Conservation (phyloP, 2,329 filamentous ascomycete genomes). For the Acephala macrosclerotiorum region DNA sequence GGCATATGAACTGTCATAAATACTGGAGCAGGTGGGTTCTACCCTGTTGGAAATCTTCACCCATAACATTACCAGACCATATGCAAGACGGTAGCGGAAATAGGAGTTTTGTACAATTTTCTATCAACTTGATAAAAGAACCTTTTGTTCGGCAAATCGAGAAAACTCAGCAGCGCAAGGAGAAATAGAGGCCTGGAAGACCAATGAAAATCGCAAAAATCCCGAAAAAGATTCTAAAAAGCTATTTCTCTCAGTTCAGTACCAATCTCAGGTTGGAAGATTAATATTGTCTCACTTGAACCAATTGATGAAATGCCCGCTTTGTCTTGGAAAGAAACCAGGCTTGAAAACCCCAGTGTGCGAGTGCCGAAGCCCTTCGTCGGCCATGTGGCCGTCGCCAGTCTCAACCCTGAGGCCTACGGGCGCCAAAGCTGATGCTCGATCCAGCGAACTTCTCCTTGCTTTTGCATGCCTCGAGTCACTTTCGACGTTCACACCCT, state of each 20-base stretch:
- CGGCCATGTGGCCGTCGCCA: conserved; percentile 51
- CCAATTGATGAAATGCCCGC: neutral
- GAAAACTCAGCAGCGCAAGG: no score
- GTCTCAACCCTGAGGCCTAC: conserved; percentile 10
- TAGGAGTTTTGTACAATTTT: neutral
- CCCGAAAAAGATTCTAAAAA: neutral
- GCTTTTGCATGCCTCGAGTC: no score
- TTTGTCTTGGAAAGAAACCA: neutral
- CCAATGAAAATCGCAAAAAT: neutral
- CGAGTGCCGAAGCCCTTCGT: conserved; percentile 48
- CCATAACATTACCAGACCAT: conserved; percentile 7
- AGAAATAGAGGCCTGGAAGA: neutral
- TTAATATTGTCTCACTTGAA: conserved; percentile 44
- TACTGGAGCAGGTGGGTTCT: conserved; percentile 28
- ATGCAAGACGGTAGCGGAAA: neutral
- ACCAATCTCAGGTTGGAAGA: conserved; percentile 34
- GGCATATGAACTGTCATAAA: conserved; percentile 12
- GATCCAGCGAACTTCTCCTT: no score
- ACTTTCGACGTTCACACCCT: no score
- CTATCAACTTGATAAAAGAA: no score
- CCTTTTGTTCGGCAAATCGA: no score
- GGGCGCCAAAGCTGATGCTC: neutral
- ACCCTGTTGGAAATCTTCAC: conserved; percentile 16
- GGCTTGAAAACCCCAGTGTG: neutral
- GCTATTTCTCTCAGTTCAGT: neutral